phyloP scores from a whole-genome alignment of 129 eudicot species.

The Gnaphalium uliginosum region DNA sequence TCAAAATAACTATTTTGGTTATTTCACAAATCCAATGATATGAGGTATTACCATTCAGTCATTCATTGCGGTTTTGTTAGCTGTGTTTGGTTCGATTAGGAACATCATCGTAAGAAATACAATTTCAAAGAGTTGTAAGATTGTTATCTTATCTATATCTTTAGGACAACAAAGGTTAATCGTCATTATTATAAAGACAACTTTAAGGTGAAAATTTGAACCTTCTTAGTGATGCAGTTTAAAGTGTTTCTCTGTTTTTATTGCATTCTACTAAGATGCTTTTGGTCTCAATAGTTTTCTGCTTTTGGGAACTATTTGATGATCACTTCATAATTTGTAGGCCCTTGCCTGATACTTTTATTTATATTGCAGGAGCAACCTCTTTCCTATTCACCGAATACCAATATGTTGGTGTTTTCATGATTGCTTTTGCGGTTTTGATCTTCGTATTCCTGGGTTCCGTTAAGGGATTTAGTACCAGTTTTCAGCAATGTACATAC shows the following conservation, averaged over 20 bases:
- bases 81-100: too few species aligned
- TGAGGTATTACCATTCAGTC: too few species aligned
- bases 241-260: background rate
- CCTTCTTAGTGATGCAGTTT: background rate
- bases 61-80: too few species aligned
- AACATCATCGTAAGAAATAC: too few species aligned
- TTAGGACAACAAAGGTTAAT: too few species aligned
- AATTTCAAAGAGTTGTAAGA: too few species aligned
- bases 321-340: background rate
- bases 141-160: too few species aligned
- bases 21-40: too few species aligned
- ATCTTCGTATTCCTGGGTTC: constrained; percentile 87
- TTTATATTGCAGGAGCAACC: constrained; percentile 66
- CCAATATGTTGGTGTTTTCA: constrained; percentile 86
- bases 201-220: too few species aligned
- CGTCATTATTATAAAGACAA: too few species aligned
- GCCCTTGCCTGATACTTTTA: background rate
- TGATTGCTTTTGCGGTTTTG: constrained; percentile 79
- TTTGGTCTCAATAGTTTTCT: background rate
- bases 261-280: background rate
- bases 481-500: constrained; percentile 55
- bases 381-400: constrained; percentile 81
- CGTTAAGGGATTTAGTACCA: constrained; percentile 83
- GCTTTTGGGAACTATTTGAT: background rate
- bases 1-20: too few species aligned